Evolutionary conservation across 1,284 basidiomycete species (phyloP).

Genomic region (Coniferiporia sulphurascens): DNA sequence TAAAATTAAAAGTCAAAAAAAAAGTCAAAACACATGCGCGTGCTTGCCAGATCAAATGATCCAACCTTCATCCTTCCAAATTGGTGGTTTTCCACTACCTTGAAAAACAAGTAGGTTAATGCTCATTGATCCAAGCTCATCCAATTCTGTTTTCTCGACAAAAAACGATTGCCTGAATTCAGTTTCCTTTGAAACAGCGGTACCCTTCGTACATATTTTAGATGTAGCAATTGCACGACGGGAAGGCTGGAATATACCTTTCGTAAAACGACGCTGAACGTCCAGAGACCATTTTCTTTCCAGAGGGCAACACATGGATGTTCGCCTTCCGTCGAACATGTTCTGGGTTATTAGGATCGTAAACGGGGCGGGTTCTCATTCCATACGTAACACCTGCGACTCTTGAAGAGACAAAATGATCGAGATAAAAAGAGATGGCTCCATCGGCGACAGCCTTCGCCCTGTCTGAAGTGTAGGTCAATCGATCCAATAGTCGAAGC

Average conservation of each 20-base stretch:
- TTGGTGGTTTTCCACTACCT: not conserved
- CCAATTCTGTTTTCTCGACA: not conserved
- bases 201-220: not conserved
- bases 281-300: not conserved
- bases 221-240: not conserved
- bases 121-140: not conserved
- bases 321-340: slow-evolving; percentile 24
- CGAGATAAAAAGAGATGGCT: slow-evolving; percentile 46
- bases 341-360: slow-evolving; percentile 28
- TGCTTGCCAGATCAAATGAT: no score
- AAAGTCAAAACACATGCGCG: not conserved
- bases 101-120: not conserved
- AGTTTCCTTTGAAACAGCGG: not conserved
- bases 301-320: not conserved
- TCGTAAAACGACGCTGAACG: not conserved
- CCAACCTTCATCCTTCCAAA: not conserved
- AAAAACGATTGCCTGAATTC: not conserved
- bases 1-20: not conserved
- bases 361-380: slow-evolving; percentile 27
- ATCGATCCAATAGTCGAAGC: slow-evolving; percentile 21
- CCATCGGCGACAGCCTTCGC: slow-evolving; percentile 52
- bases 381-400: slow-evolving; percentile 45
- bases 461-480: not conserved
- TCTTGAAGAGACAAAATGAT: slow-evolving; percentile 43
- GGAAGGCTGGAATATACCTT: not conserved